Base-by-base conservation (phyloP, 2,329 filamentous ascomycete genomes). In the Fusarium armeniacum region DNA sequence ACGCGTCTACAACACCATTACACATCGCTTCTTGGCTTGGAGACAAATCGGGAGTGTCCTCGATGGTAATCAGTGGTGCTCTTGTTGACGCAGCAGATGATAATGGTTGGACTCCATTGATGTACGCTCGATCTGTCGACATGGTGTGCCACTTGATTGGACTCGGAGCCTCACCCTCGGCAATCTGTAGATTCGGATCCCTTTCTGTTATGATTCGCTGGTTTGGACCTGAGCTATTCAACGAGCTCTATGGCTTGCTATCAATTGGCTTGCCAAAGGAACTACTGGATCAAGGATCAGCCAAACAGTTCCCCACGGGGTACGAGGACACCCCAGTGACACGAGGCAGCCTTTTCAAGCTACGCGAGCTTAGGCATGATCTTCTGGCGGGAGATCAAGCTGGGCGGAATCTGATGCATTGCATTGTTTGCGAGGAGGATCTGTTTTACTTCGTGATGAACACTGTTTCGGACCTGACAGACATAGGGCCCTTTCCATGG, bases 401-500 rank as follows among this genome's bases (percentile, higher is more conserved):
- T 24, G 22, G 13, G 4, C 13, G 40, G 40, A 43, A 16, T 3
- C 15, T 43, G 20, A 43, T 24, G 40, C 40, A 43, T 22, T 50
- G n/a, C 0, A 15, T 59, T 5, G 45, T 53, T 3, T 53, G 50
- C 12, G 9, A 32, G n/a, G 18, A 60, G 0, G 15, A 60, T 3
- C 5, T 30, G 1, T 32, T 47, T 3, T 38, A 18, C 4, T n/a
- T 52, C 2, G 7, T 53, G 1, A 4, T 57, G 5, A 3, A 12
- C 3, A 11, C 0, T 3, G 9, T 8, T 0, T 10, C 35, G 20
- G 52, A 41, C 6, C 30, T 41, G 18, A 13, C 1, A 5, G 5
- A 8, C 15, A 52, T 24, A 8, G 46, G n/a, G 1, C 33, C 62
- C 7, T 43, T 43, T 58, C 67, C 54, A 1, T 70, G 66, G 65